These are phyloP conservation scores for Crithidia expoeki DNA, from an alignment of 208 protist species.

Conservation along the genomic window DNA sequence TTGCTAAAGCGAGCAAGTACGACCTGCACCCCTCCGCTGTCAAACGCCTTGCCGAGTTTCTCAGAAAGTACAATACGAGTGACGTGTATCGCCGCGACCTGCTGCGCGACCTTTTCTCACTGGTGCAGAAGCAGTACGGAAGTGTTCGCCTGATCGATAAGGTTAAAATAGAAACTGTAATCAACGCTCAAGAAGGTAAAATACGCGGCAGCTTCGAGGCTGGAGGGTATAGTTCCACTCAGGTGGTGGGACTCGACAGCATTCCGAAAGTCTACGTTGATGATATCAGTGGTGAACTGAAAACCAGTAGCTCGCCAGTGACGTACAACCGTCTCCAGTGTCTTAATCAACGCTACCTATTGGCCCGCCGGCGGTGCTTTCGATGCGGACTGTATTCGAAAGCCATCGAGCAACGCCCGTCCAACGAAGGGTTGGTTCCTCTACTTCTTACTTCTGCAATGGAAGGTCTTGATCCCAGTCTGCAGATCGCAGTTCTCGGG, in stretches of 20 bases:
- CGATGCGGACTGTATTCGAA: slow-evolving; percentile 81
- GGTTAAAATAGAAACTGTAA: slow-evolving; percentile 54
- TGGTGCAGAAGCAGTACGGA: slow-evolving; percentile 64
- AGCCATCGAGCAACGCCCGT: slow-evolving; percentile 48
- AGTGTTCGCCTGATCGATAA: slow-evolving; percentile 58
- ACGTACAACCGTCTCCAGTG: slow-evolving; percentile 51
- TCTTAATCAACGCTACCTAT: slow-evolving; percentile 78
- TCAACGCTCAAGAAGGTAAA: slow-evolving; percentile 55
- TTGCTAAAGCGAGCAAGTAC: slow-evolving; percentile 78
- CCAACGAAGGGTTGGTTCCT: slow-evolving; percentile 46
- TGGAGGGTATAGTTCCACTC: slow-evolving; percentile 30
- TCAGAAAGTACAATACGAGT: slow-evolving; percentile 44
- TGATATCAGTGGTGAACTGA: slow-evolving; percentile 68
- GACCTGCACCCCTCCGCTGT: slow-evolving; percentile 79
- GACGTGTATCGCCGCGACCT: slow-evolving; percentile 47
- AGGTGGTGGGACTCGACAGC: slow-evolving; percentile 48
- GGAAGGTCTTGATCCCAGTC: slow-evolving; percentile 64
- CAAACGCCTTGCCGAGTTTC: slow-evolving; percentile 60
- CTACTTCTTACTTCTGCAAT: slow-evolving; percentile 78
- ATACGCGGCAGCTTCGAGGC: slow-evolving; percentile 42
- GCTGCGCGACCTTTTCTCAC: slow-evolving; percentile 70
- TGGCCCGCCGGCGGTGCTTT: slow-evolving; percentile 76
- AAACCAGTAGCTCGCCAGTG: slow-evolving; percentile 9
- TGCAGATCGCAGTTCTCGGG: slow-evolving; percentile 79
- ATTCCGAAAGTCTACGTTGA: slow-evolving; percentile 71